Evolutionary conservation across 1,284 basidiomycete genomes (phyloP).

Genomic region (Trichosporon faecale): DNA sequence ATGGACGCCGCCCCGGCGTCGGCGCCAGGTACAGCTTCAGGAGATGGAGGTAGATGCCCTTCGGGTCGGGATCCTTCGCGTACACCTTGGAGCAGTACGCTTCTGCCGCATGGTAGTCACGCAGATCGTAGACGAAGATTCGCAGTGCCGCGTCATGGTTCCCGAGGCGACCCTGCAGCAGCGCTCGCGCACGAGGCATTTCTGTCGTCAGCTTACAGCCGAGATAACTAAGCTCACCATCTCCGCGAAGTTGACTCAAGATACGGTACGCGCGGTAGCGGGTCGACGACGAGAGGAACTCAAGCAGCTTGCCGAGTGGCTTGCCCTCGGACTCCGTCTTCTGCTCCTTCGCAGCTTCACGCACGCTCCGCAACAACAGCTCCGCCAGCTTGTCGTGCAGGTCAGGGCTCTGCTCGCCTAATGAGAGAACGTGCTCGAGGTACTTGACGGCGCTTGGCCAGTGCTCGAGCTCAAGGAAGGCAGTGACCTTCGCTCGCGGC

Average conservation of each 20-base stretch:
- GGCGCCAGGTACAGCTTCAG: constrained; percentile 77
- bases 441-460: constrained; percentile 68
- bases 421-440: constrained; percentile 81
- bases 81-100: constrained; percentile 86
- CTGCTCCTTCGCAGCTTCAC: constrained; percentile 29
- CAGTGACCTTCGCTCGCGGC: constrained; percentile 69
- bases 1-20: neutral
- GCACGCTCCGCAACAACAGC: constrained; percentile 61
- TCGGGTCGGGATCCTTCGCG: constrained; percentile 58
- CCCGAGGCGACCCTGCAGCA: constrained; percentile 82
- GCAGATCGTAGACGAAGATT: constrained; percentile 82
- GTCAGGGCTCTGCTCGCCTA: constrained; percentile 63
- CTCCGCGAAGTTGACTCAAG: constrained; percentile 69
- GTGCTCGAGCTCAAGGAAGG: constrained; percentile 72
- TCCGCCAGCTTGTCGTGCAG: constrained; percentile 88
- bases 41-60: constrained; percentile 74
- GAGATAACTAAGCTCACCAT: constrained; percentile 57
- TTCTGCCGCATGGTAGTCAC: constrained; percentile 81
- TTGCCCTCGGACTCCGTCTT: constrained; percentile 62
- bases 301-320: constrained; percentile 57
- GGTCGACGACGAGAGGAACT: constrained; percentile 69
- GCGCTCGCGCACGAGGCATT: constrained; percentile 80
- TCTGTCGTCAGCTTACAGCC: constrained; percentile 54
- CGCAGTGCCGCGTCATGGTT: constrained; percentile 89
- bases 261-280: constrained; percentile 75